These are phyloP conservation scores for Cyclotella choctawhatcheeana DNA, from an alignment of 108 stramenopile genomes.

Conservation along the genomic window DNA sequence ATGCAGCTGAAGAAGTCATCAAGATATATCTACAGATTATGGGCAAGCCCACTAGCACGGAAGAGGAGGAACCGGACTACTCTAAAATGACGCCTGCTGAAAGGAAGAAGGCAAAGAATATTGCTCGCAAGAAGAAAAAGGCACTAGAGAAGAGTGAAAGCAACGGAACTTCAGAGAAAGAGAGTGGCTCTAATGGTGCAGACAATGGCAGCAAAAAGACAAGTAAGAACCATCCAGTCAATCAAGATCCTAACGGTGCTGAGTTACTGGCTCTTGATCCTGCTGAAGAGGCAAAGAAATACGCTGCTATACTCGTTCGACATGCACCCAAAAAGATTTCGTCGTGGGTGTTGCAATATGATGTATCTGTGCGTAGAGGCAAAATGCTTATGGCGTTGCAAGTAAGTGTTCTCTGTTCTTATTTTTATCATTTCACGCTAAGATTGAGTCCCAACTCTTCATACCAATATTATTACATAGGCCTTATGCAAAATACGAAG, in stretches of 20 bases:
- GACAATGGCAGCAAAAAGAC: slow-evolving; percentile 63
- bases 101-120: slow-evolving; percentile 85
- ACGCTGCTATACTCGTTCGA: slow-evolving; percentile 71
- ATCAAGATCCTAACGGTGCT: slow-evolving; percentile 90
- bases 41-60: slow-evolving; percentile 65
- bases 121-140: slow-evolving; percentile 84
- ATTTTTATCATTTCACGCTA: not conserved
- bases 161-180: slow-evolving; percentile 46
- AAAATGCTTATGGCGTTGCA: slow-evolving; percentile 90
- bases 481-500: slow-evolving; percentile 67
- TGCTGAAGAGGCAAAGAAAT: slow-evolving; percentile 83
- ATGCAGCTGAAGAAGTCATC: slow-evolving; percentile 82
- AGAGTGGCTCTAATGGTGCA: slow-evolving; percentile 43
- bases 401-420: slow-evolving; percentile 31
- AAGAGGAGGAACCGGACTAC: slow-evolving; percentile 80
- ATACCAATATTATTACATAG: slow-evolving; percentile 6
- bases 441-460: no score
- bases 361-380: slow-evolving; percentile 90
- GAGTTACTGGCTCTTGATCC: slow-evolving; percentile 82
- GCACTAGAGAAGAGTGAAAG: slow-evolving; percentile 32
- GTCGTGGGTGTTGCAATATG: slow-evolving; percentile 90
- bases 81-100: slow-evolving; percentile 85
- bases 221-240: slow-evolving; percentile 57
- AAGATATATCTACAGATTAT: slow-evolving; percentile 75
- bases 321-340: slow-evolving; percentile 74